A percentile compares a stretch with the other conserved stretches of the same genome.
Evolutionary conservation across 2,329 filamentous ascomycete genomes (phyloP).

Genomic region (Claviceps monticola): DNA sequence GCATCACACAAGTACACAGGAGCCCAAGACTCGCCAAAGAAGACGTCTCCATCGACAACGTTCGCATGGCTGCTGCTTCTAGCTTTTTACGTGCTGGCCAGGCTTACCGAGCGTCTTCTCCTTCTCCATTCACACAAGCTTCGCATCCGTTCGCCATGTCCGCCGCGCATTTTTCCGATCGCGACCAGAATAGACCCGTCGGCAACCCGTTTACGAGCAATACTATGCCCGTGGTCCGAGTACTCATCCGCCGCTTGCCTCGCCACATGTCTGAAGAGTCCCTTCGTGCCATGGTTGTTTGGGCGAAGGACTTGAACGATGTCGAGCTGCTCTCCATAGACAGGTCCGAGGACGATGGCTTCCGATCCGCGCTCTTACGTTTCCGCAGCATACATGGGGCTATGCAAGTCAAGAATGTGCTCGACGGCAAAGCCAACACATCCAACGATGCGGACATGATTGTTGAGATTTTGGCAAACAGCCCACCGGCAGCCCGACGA

Average conservation of each 20-base stretch:
- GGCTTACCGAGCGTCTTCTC: constrained; percentile 19
- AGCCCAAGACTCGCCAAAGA: neutral
- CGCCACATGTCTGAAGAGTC: constrained; percentile 38
- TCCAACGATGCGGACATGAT: constrained; percentile 37
- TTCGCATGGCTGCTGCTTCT: constrained; percentile 28
- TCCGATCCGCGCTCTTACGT: constrained; percentile 36
- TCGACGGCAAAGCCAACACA: constrained; percentile 41
- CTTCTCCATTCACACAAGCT: constrained; percentile 16
- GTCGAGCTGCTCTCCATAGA: constrained; percentile 37
- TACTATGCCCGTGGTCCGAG: constrained; percentile 21
- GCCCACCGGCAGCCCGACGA: constrained; percentile 18
- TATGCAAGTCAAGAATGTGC: constrained; percentile 40
- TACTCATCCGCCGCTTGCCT: constrained; percentile 42
- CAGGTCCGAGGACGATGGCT: constrained; percentile 34
- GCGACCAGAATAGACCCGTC: constrained; percentile 27
- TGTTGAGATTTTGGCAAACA: constrained; percentile 42
- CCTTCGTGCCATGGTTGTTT: constrained; percentile 43
- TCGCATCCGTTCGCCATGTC: constrained; percentile 21
- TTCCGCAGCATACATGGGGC: constrained; percentile 41
- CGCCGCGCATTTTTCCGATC: constrained; percentile 20
- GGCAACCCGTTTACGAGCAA: constrained; percentile 25
- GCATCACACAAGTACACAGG: neutral
- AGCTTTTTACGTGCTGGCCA: constrained; percentile 27
- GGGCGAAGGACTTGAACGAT: constrained; percentile 39
- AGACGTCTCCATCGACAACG: constrained; percentile 14